A percentile compares a stretch with the other conserved stretches of the same genome.
Conservation (phyloP, 352 stramenopile genomes). For the Phytophthora kernoviae region DNA sequence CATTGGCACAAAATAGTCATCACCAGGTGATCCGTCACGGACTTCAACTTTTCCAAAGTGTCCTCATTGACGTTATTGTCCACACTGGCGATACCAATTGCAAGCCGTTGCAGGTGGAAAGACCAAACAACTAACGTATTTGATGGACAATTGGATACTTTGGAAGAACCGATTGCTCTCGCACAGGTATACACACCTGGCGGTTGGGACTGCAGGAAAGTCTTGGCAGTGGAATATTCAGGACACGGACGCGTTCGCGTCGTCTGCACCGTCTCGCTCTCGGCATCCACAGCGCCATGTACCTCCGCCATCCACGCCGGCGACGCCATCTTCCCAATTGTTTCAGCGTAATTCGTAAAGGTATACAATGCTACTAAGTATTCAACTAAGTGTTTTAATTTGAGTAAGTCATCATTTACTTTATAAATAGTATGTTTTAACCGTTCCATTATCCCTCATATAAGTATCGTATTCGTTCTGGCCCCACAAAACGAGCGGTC, state of each 20-base stretch:
- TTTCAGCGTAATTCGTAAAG: too few relatives aligned
- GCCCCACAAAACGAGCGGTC: constrained; percentile 21
- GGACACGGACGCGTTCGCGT: constrained; percentile 2
- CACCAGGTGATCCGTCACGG: constrained; percentile 13
- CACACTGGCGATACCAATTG: constrained; percentile 26
- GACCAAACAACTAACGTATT: constrained; percentile 47
- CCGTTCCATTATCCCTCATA: too few relatives aligned
- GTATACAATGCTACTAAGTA: too few relatives aligned
- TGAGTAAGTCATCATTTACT: too few relatives aligned
- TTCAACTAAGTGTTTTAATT: too few relatives aligned
- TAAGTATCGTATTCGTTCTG: too few relatives aligned
- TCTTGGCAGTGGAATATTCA: constrained; percentile 43
- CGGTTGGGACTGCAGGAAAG: constrained; percentile 53
- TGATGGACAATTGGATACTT: background rate
- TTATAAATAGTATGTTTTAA: too few relatives aligned
- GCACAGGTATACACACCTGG: constrained; percentile 69
- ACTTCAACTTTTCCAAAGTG: constrained; percentile 20
- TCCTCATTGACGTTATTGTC: background rate
- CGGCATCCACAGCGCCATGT: constrained; percentile 2
- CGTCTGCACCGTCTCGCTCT: background rate
- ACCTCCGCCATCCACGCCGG: constrained; percentile 21
- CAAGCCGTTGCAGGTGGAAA: constrained; percentile 66
- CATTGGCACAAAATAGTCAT: constrained; percentile 13
- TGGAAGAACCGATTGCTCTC: constrained; percentile 27
- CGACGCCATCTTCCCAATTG: background rate